Conservation (phyloP, 371 early-diverging fungal genomes). For the Antonospora locustae region DNA sequence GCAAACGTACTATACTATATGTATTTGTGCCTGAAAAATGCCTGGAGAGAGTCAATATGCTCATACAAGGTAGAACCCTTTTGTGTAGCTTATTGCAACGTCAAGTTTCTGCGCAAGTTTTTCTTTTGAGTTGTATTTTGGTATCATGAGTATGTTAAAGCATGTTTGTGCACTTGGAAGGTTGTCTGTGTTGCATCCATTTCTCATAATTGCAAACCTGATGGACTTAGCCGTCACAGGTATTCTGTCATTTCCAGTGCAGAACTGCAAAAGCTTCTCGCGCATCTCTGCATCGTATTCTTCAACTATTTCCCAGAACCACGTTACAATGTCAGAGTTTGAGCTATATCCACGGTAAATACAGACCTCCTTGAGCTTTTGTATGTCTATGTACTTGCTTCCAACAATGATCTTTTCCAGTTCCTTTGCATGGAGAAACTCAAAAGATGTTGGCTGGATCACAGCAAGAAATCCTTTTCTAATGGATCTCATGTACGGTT, state of each 20-base stretch:
- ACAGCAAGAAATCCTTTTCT: slow-evolving; percentile 53
- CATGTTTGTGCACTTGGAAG: slow-evolving; percentile 88
- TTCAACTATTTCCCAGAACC: slow-evolving; percentile 83
- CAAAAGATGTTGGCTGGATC: slow-evolving; percentile 55
- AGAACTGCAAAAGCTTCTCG: slow-evolving; percentile 80
- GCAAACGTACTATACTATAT: too few relatives aligned
- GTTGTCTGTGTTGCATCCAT: slow-evolving; percentile 81
- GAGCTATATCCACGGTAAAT: slow-evolving; percentile 59
- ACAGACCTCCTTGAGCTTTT: slow-evolving; percentile 64
- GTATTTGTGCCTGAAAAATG: too few relatives aligned
- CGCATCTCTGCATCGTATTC: slow-evolving; percentile 62
- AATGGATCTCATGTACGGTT: slow-evolving; percentile 57
- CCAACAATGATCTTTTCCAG: slow-evolving; percentile 84
- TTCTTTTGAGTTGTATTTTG: slow-evolving; percentile 68
- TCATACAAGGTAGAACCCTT: slow-evolving; percentile 75
- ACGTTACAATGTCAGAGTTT: slow-evolving; percentile 57
- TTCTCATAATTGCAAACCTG: slow-evolving; percentile 80
- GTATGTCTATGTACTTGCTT: slow-evolving; percentile 67
- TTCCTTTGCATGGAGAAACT: slow-evolving; percentile 63
- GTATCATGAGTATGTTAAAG: slow-evolving; percentile 77
- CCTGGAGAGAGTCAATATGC: too few relatives aligned
- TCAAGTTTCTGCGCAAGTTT: slow-evolving; percentile 69
- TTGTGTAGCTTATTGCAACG: slow-evolving; percentile 79
- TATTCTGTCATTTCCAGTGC: slow-evolving; percentile 83
- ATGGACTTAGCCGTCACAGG: slow-evolving; percentile 77